These are phyloP conservation scores for Sordariomycetes sp. DNA, from an alignment of 2,329 filamentous ascomycete species.

Conservation along the genomic window DNA sequence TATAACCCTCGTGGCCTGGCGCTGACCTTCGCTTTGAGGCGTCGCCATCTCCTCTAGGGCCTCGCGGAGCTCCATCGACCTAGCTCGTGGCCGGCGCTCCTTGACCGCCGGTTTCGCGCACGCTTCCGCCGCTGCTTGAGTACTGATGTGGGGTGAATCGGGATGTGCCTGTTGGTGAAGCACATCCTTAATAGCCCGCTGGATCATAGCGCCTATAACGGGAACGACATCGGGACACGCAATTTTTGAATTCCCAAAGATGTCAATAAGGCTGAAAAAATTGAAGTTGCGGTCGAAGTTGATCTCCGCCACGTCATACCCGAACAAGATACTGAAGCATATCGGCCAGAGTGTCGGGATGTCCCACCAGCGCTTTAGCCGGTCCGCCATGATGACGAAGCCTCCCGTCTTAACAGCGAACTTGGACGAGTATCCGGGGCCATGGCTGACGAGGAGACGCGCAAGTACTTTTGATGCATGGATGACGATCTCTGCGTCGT, in stretches of 20 bases:
- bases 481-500: conserved; percentile 70
- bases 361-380: conserved; percentile 81
- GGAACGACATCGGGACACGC: conserved; percentile 65
- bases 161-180: conserved; percentile 48
- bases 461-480: conserved; percentile 74
- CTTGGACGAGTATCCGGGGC: conserved; percentile 68
- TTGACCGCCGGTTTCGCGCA: neutral
- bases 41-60: conserved; percentile 29
- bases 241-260: conserved; percentile 57
- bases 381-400: conserved; percentile 71
- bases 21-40: conserved; percentile 5
- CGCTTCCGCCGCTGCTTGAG: neutral
- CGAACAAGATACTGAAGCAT: conserved; percentile 80
- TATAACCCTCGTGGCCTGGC: conserved; percentile 31
- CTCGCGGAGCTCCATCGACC: conserved; percentile 54
- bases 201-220: conserved; percentile 76
- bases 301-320: conserved; percentile 62
- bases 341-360: conserved; percentile 74
- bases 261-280: conserved; percentile 57
- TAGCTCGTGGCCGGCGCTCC: conserved; percentile 26
- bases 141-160: conserved; percentile 28
- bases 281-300: conserved; percentile 64
- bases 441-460: conserved; percentile 71
- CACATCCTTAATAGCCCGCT: conserved; percentile 65
- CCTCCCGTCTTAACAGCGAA: conserved; percentile 77